These are phyloP conservation scores for Coprinopsis marcescibilis DNA, from an alignment of 768 basidiomycete genomes.

Conservation along the genomic window DNA sequence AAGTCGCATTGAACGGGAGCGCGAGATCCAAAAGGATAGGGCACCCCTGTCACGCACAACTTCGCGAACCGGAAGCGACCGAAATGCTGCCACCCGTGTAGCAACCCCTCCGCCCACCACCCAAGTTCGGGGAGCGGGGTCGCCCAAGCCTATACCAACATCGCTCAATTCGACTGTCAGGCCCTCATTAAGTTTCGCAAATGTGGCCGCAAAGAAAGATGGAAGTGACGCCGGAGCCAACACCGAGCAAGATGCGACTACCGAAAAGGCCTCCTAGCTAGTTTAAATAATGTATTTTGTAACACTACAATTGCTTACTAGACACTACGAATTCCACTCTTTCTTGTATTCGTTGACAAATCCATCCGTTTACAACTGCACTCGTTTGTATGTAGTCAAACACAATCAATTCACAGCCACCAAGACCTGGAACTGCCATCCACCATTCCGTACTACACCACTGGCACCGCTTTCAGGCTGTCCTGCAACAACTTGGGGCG, in stretches of 20 bases:
- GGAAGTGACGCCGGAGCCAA: constrained; percentile 13
- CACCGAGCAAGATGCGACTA: neutral
- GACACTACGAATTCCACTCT: no score
- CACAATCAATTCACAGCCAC: no score
- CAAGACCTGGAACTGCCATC: no score
- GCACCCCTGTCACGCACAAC: constrained; percentile 47
- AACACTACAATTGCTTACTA: no score
- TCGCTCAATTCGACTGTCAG: constrained; percentile 49
- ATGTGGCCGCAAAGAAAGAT: constrained; percentile 51
- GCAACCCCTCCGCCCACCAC: constrained; percentile 29
- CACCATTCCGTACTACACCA: neutral
- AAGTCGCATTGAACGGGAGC: constrained; percentile 65
- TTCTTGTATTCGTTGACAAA: no score
- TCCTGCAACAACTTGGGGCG: neutral
- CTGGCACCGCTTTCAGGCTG: neutral
- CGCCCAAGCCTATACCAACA: constrained; percentile 25
- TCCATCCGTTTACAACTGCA: no score
- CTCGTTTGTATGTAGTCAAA: no score
- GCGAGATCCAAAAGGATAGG: constrained; percentile 50
- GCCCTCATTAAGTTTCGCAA: constrained; percentile 78
- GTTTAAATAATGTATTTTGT: no score
- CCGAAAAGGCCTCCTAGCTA: neutral
- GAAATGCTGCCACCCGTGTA: constrained; percentile 27
- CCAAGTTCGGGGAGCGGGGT: constrained; percentile 24
- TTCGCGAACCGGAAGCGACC: constrained; percentile 46